These are phyloP conservation scores for Xylaria curta DNA, from an alignment of 495 filamentous ascomycete genomes.

Conservation along the genomic window DNA sequence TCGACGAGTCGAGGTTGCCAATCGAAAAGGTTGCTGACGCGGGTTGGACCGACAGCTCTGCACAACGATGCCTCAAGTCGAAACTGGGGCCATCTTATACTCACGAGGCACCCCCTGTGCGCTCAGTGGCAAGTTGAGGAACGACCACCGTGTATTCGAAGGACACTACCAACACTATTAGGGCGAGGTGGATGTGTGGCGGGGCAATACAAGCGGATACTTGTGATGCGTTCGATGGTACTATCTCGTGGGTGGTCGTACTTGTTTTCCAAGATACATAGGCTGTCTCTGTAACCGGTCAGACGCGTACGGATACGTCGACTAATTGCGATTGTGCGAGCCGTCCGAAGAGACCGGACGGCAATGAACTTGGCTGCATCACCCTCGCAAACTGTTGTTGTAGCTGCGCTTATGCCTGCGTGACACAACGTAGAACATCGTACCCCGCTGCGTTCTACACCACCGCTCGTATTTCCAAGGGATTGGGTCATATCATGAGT, in stretches of 20 bases:
- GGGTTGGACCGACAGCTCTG: slow-evolving; percentile 21
- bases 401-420: slow-evolving; percentile 21
- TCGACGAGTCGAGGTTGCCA: neutral
- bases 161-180: slow-evolving; percentile 19
- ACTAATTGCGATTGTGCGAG: slow-evolving; percentile 11
- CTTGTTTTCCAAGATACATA: slow-evolving; percentile 12
- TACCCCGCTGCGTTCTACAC: slow-evolving; percentile 2
- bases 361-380: slow-evolving; percentile 19
- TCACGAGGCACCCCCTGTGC: neutral
- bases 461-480: slow-evolving; percentile 21
- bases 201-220: slow-evolving; percentile 6
- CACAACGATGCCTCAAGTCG: slow-evolving; percentile 13
- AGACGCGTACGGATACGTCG: slow-evolving; percentile 12
- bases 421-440: slow-evolving; percentile 21
- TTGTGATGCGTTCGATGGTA: slow-evolving; percentile 15
- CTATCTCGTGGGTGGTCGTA: slow-evolving; percentile 14
- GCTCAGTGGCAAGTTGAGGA: neutral
- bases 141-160: neutral
- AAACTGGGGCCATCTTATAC: slow-evolving; percentile 17
- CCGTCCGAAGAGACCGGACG: slow-evolving; percentile 17
- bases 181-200: neutral
- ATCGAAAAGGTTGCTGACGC: slow-evolving; percentile 9
- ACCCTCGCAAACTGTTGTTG: slow-evolving; percentile 29
- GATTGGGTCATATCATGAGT: slow-evolving; percentile 15
- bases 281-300: slow-evolving; percentile 28